Conservation (phyloP, 2,329 filamentous ascomycete species). For the Tolypocladium tundrense region DNA sequence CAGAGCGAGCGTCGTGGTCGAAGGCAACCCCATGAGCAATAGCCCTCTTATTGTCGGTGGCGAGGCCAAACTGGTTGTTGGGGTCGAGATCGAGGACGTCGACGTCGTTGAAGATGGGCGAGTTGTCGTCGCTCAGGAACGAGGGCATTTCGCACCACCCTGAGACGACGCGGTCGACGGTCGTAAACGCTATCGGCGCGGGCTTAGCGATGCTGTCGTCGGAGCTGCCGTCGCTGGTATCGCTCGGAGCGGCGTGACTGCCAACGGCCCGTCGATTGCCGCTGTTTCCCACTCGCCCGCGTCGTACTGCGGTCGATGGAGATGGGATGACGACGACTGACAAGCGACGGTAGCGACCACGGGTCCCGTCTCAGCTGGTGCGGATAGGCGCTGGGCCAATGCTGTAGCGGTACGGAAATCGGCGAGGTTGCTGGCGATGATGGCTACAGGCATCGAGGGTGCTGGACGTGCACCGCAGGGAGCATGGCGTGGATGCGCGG, state of each 20-base stretch:
- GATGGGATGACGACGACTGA: not conserved
- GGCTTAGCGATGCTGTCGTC: not conserved
- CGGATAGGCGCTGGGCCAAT: not conserved
- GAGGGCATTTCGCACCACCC: slow-evolving; percentile 37
- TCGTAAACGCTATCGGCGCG: not conserved
- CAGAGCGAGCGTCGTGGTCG: slow-evolving; percentile 28
- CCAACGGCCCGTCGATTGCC: not conserved
- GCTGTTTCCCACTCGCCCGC: not conserved
- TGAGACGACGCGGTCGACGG: not conserved
- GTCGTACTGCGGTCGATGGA: not conserved
- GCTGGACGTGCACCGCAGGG: not conserved
- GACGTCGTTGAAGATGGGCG: slow-evolving; percentile 29
- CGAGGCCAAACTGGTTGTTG: slow-evolving; percentile 25
- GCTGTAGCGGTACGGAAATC: not conserved
- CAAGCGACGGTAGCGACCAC: not conserved
- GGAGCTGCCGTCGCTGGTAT: not conserved
- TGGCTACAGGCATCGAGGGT: not conserved
- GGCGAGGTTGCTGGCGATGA: not conserved
- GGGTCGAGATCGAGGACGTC: slow-evolving; percentile 35
- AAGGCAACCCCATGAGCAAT: slow-evolving; percentile 26
- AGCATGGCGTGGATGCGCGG: not conserved
- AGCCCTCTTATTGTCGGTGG: slow-evolving; percentile 20
- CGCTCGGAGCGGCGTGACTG: not conserved
- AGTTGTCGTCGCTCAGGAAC: slow-evolving; percentile 38
- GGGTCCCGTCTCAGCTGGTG: not conserved